phyloP scores from a whole-genome alignment of 441 rosid species.

The Bruguiera hainesii region DNA sequence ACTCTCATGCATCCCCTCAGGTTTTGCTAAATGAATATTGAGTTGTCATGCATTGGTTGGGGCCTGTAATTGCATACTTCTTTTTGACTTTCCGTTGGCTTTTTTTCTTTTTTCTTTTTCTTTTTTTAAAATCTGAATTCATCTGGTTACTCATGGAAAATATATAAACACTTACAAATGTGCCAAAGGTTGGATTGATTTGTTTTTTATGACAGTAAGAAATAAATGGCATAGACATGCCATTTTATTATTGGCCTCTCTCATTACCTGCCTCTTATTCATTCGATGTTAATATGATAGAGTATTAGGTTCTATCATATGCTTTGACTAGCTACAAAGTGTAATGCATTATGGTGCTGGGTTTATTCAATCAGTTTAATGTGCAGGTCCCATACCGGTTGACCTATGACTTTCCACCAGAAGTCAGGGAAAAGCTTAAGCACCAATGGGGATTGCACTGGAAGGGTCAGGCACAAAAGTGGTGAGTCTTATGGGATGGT shows the following conservation, averaged over 20 bases:
- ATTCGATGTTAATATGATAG: too few relatives aligned
- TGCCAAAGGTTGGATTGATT: too few relatives aligned
- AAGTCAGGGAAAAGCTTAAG: constrained; percentile 70
- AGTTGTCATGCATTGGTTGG: neutral
- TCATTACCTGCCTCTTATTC: too few relatives aligned
- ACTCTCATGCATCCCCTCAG: too few relatives aligned
- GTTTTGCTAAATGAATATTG: too few relatives aligned
- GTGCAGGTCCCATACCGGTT: constrained; percentile 74
- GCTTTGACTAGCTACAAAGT: neutral
- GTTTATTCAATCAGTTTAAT: neutral
- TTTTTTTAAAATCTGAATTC: too few relatives aligned
- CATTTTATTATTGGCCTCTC: too few relatives aligned
- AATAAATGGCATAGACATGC: too few relatives aligned
- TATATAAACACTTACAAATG: too few relatives aligned
- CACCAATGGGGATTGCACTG: constrained; percentile 78
- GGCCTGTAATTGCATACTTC: neutral
- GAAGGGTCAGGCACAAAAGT: constrained; percentile 99
- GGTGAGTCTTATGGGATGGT: constrained; percentile 38
- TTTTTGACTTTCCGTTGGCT: neutral
- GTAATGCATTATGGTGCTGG: neutral
- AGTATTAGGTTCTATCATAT: too few relatives aligned
- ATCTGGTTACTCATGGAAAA: too few relatives aligned
- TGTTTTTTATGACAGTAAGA: too few relatives aligned
- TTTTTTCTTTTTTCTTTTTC: constrained; percentile 9
- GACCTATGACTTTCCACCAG: constrained; percentile 81